A percentile compares a stretch with the other conserved stretches of the same genome.
These are phyloP conservation scores for Tremellales sp. DNA, from an alignment of 1,284 basidiomycete species.

Conservation along the genomic window DNA sequence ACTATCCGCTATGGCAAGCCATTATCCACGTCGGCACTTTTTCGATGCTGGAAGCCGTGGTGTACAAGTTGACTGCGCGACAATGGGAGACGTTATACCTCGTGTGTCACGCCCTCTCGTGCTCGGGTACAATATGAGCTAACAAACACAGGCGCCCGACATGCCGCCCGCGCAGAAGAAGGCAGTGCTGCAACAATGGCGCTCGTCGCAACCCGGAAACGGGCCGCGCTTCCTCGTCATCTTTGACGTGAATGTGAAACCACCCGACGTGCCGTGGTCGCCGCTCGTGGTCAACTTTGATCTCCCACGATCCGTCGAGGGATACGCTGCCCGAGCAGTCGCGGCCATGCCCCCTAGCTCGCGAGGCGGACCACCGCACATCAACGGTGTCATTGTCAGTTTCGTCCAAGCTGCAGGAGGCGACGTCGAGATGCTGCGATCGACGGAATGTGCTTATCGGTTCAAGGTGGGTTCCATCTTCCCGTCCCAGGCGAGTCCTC, in stretches of 20 bases:
- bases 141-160: constrained; percentile 52
- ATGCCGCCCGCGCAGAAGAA: constrained; percentile 64
- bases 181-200: constrained; percentile 58
- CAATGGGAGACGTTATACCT: constrained; percentile 80
- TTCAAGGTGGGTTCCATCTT: constrained; percentile 50
- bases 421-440: constrained; percentile 94
- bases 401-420: constrained; percentile 95
- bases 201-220: constrained; percentile 31
- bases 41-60: constrained; percentile 75
- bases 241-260: constrained; percentile 85
- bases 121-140: not conserved
- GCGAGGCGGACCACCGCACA: constrained; percentile 12
- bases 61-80: constrained; percentile 80
- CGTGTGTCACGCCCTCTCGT: constrained; percentile 52
- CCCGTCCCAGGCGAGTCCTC: not conserved
- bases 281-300: constrained; percentile 93
- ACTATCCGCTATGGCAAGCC: constrained; percentile 64
- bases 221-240: constrained; percentile 68
- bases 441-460: constrained; percentile 96
- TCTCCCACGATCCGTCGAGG: constrained; percentile 89
- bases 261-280: constrained; percentile 80
- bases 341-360: constrained; percentile 37
- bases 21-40: constrained; percentile 87
- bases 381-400: constrained; percentile 69
- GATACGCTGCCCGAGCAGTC: constrained; percentile 70